Evolutionary conservation across 2,329 filamentous ascomycete species (phyloP).

Genomic region (Pseudocercospora macadamiae): DNA sequence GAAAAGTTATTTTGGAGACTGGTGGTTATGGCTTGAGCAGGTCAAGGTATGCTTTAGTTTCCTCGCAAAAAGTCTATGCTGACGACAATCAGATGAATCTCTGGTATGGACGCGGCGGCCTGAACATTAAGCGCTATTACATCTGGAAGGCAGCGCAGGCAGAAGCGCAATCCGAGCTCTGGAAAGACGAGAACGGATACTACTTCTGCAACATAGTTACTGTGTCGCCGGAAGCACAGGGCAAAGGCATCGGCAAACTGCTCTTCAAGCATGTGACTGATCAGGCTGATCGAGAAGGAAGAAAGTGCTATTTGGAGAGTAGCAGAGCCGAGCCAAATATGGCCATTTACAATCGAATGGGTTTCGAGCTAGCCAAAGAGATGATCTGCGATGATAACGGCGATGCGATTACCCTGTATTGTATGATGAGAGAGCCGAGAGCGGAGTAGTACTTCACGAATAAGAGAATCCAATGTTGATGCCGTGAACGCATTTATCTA

Average conservation of each 20-base stretch:
- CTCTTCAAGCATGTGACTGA: conserved; percentile 67
- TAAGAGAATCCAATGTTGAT: neutral
- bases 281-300: conserved; percentile 65
- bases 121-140: conserved; percentile 66
- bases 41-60: conserved; percentile 45
- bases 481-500: neutral
- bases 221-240: conserved; percentile 66
- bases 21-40: conserved; percentile 69
- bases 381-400: conserved; percentile 69
- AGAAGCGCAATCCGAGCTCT: conserved; percentile 63
- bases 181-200: conserved; percentile 68
- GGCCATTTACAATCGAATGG: conserved; percentile 70
- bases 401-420: conserved; percentile 51
- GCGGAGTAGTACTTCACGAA: neutral
- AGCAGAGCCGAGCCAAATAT: conserved; percentile 70
- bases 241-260: conserved; percentile 66
- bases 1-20: conserved; percentile 60
- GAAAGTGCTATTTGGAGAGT: conserved; percentile 71
- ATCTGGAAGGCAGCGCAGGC: conserved; percentile 72
- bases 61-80: too few species aligned
- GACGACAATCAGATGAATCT: conserved; percentile 67
- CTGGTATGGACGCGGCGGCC: conserved; percentile 68
- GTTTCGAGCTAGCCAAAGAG: conserved; percentile 66
- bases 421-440: conserved; percentile 48
- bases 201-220: conserved; percentile 79